These are phyloP conservation scores for Neonectria faginata DNA, from an alignment of 2,329 filamentous ascomycete species.

Conservation along the genomic window DNA sequence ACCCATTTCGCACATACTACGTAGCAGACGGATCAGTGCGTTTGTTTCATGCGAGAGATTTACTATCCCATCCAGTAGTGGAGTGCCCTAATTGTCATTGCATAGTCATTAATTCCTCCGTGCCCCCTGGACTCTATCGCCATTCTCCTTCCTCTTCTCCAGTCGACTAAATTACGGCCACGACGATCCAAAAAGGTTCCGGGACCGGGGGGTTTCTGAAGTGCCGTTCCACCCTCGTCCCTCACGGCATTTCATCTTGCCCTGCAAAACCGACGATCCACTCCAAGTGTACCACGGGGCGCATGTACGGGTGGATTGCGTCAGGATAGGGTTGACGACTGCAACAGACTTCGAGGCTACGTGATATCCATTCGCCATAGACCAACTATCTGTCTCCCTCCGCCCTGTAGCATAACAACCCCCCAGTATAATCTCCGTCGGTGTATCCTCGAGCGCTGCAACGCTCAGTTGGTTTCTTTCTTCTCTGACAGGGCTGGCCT, in stretches of 20 bases:
- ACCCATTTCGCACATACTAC: not conserved
- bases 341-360: conserved; percentile 1
- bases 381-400: not conserved
- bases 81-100: not conserved
- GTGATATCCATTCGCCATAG: conserved; percentile 14
- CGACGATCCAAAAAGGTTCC: conserved; percentile 19
- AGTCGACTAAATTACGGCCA: conserved; percentile 7
- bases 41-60: not conserved
- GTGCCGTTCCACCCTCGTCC: conserved; percentile 20
- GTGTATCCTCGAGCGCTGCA: conserved; percentile 33
- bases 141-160: not conserved
- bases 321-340: not conserved
- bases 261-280: conserved; percentile 14
- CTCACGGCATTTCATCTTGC: conserved; percentile 22
- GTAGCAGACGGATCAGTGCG: not conserved
- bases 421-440: conserved; percentile 39
- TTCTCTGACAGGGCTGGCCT: conserved; percentile 4
- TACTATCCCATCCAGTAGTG: not conserved
- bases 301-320: conserved; percentile 1
- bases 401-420: not conserved
- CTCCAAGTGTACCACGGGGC: conserved; percentile 8
- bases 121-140: not conserved
- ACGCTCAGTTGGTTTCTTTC: conserved; percentile 22
- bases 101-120: not conserved
- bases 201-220: conserved; percentile 9